phyloP scores from a whole-genome alignment of 176 grass and related monocot genomes.

The Raddia distichophylla region DNA sequence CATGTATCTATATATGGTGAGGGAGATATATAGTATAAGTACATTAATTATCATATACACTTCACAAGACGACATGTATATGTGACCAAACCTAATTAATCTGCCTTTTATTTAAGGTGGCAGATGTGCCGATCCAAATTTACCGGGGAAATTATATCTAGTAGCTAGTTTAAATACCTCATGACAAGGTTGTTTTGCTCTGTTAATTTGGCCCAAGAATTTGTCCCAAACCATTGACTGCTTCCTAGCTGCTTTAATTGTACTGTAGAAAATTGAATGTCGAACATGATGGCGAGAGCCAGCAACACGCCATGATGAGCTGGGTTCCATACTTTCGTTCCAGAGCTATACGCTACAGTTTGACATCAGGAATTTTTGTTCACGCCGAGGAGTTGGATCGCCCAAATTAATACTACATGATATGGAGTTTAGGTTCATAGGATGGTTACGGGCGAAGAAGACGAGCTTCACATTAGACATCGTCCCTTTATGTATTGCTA shows the following conservation, averaged over 20 bases:
- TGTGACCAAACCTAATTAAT: too few relatives aligned
- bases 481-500: too few relatives aligned
- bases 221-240: constrained; percentile 10
- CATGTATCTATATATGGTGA: too few relatives aligned
- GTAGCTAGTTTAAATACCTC: neutral
- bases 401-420: too few relatives aligned
- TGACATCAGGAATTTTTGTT: neutral
- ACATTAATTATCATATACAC: too few relatives aligned
- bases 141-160: neutral
- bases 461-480: too few relatives aligned
- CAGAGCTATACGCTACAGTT: neutral
- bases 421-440: too few relatives aligned
- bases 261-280: constrained; percentile 2
- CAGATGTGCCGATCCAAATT: neutral
- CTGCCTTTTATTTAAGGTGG: neutral
- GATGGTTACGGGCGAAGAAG: too few relatives aligned
- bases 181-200: neutral
- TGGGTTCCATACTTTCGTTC: neutral
- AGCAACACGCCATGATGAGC: neutral
- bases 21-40: too few relatives aligned
- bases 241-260: neutral
- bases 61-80: too few relatives aligned
- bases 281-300: neutral
- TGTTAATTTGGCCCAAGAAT: neutral
- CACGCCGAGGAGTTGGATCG: too few relatives aligned